Evolutionary conservation across 768 basidiomycete species (phyloP).

Genomic region (Leccinum obscurum): DNA sequence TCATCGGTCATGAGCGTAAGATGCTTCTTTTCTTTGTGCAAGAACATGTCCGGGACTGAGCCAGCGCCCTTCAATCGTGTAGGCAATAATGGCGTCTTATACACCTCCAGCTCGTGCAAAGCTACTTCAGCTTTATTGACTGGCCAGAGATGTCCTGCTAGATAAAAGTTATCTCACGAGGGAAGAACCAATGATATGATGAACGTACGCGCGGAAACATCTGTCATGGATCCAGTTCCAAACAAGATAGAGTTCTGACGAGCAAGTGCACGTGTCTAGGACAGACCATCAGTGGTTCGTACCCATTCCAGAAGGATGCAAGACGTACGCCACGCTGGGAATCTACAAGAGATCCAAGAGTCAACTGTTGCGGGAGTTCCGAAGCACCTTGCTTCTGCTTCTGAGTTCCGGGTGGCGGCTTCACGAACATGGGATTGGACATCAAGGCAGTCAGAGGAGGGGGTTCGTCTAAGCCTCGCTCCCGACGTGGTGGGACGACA

Average conservation of each 20-base stretch:
- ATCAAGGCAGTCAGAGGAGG: conserved; percentile 62
- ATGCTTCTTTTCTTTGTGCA: conserved; percentile 44
- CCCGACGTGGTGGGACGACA: conserved; percentile 36
- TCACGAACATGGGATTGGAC: conserved; percentile 70
- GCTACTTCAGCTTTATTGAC: conserved; percentile 62
- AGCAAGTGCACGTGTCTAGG: conserved; percentile 48
- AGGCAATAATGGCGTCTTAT: conserved; percentile 76
- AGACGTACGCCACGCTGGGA: conserved; percentile 54
- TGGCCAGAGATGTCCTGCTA: conserved; percentile 33
- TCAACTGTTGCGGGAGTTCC: conserved; percentile 38
- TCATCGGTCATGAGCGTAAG: conserved; percentile 64
- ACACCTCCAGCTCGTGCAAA: conserved; percentile 71
- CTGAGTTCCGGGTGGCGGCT: conserved; percentile 45
- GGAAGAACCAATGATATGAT: conserved; percentile 3
- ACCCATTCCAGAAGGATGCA: background rate
- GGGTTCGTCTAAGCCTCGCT: conserved; percentile 64
- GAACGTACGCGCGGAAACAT: conserved; percentile 35
- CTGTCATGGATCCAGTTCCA: conserved; percentile 37
- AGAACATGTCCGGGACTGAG: conserved; percentile 62
- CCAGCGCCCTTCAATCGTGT: conserved; percentile 47
- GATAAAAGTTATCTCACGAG: conserved; percentile 16
- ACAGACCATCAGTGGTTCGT: conserved; percentile 6
- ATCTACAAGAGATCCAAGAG: conserved; percentile 60
- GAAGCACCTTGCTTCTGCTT: conserved; percentile 21
- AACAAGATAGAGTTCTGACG: conserved; percentile 57